Evolutionary conservation across 164 flowering plant species (phyloP), one percentile per base, ranked within the genome.

Genomic region (Protea cynaroides): DNA sequence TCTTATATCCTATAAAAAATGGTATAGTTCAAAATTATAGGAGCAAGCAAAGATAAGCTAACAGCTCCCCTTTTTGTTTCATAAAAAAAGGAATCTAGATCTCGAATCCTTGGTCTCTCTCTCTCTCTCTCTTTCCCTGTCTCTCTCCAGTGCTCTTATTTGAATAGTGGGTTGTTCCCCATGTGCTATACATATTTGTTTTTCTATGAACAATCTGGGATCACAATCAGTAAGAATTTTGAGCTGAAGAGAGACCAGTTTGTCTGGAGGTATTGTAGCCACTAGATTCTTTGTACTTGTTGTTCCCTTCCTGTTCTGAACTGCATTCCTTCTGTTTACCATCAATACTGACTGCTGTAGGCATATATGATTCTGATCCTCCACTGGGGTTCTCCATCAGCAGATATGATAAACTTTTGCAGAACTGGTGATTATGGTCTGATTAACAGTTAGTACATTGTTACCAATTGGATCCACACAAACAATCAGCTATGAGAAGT

Each of bases 321-420:
- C 81, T 77, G 81, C 77, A 72, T 59, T 19, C 21, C 58, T 25
- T 51, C 56, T 25, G 34, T 29, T 71, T 56, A 56, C 36, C 66
- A 18, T 18, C 60, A 7, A 29, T 40, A 36, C 23, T 25, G 23
- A 25, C 66, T 61, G 56, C 63, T 43, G 59, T 55, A 44, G 67
- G 18, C 23, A 51, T 65, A 52, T 61, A 22, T 7, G 12, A 14
- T 54, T 56, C 59, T 43, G 68, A 29, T 65, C 76, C 24, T 19
- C 13, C 55, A 43, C 44, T 63, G 58, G 84, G 57, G 59, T 75
- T 64, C 62, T 79, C 82, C 51, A 62, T 70, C 56, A 87, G 80
- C 68, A 80, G 65, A 64, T 76, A 75, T 51, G 96, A 82, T 71
- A 89, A 74, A 68, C 84, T 84, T 67, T 69, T 66, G 75, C 89